Evolutionary conservation across 352 stramenopile genomes (phyloP).

Genomic region (Phytophthora syringae): DNA sequence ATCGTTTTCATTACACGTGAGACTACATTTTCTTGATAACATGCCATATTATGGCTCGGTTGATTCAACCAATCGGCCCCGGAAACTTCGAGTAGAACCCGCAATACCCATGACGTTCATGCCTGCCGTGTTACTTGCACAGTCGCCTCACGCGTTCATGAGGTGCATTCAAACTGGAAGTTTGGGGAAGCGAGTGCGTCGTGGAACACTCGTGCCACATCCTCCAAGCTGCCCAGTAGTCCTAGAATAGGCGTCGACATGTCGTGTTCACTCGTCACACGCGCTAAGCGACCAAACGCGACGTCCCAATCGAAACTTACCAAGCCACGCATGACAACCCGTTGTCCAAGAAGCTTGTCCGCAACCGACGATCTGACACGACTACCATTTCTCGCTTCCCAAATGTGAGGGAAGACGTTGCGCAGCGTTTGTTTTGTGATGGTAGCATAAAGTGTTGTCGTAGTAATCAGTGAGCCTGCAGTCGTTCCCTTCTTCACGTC

Average conservation of each 20-base stretch:
- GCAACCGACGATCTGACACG: not conserved
- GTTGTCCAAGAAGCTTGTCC: slow-evolving; percentile 3
- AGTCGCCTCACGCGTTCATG: not conserved
- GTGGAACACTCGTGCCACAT: slow-evolving; percentile 5
- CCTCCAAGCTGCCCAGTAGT: not conserved
- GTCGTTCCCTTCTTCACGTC: not conserved
- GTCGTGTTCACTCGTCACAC: not conserved
- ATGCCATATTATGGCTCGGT: too few relatives aligned
- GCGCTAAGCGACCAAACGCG: not conserved
- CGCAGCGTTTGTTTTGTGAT: slow-evolving; percentile 5
- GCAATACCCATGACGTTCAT: too few relatives aligned
- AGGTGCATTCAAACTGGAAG: not conserved
- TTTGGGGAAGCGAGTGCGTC: not conserved
- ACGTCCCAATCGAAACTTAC: not conserved
- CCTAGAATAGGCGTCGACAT: not conserved
- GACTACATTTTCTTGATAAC: too few relatives aligned
- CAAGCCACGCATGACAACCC: slow-evolving; percentile 2
- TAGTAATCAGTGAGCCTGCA: not conserved
- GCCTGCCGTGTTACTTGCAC: not conserved
- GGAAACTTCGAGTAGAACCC: too few relatives aligned
- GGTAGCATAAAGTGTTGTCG: not conserved
- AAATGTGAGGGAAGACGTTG: slow-evolving; percentile 2
- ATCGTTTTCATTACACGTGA: too few relatives aligned
- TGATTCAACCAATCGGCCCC: too few relatives aligned
- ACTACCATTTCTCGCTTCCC: not conserved